These are phyloP conservation scores for Fusarium mexicanum DNA, from an alignment of 2,329 filamentous ascomycete species.

Conservation along the genomic window DNA sequence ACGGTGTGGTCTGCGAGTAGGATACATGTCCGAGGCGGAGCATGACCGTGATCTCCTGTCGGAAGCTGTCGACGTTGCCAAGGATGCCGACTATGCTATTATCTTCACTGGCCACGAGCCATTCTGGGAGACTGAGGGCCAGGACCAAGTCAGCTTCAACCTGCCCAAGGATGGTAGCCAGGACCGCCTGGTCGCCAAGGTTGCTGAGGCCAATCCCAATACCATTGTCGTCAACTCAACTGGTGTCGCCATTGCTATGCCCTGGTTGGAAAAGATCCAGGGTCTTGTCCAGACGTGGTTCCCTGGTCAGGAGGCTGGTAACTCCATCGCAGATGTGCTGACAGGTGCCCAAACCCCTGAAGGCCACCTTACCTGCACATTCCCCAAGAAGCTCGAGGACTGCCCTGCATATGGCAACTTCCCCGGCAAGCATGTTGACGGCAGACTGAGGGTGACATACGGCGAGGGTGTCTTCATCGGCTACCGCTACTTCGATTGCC, in stretches of 20 bases:
- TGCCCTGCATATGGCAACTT: constrained; percentile 74
- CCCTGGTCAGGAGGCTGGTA: constrained; percentile 74
- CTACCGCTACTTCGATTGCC: constrained; percentile 73
- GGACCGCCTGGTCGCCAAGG: constrained; percentile 66
- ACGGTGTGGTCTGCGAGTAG: constrained; percentile 45
- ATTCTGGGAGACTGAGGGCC: constrained; percentile 61
- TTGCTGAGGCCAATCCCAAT: constrained; percentile 66
- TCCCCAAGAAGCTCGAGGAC: constrained; percentile 68
- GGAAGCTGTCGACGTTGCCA: constrained; percentile 67
- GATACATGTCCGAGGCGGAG: constrained; percentile 46
- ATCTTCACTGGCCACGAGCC: constrained; percentile 68
- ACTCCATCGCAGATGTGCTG: constrained; percentile 73
- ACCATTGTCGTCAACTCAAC: constrained; percentile 72
- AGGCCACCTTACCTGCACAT: constrained; percentile 71
- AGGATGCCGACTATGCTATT: constrained; percentile 65
- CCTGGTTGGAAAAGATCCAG: constrained; percentile 64
- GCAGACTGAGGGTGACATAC: constrained; percentile 68
- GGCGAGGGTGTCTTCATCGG: constrained; percentile 77
- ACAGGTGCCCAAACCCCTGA: constrained; percentile 72
- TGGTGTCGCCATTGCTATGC: constrained; percentile 70
- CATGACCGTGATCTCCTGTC: constrained; percentile 50
- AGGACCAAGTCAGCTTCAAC: constrained; percentile 77
- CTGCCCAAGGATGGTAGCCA: constrained; percentile 68
- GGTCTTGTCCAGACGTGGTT: constrained; percentile 75
- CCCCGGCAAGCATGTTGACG: constrained; percentile 54